Base-by-base conservation (phyloP, 179 eudicot species). In the Sideroxylon spinosum region DNA sequence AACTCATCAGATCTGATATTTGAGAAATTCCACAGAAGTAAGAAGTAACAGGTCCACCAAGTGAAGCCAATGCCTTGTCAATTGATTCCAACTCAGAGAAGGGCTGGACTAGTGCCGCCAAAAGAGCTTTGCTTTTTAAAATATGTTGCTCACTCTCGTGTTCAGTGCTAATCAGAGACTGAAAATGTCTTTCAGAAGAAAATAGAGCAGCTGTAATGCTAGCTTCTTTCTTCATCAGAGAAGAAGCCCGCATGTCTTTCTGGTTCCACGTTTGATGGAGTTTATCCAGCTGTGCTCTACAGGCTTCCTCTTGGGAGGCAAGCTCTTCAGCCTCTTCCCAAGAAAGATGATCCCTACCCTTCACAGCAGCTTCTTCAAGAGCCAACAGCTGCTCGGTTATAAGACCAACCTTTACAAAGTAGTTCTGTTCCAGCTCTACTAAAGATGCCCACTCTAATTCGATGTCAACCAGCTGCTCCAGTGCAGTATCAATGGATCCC, bases 301-400 rank as follows among this genome's bases (percentile, higher is more conserved):
- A 96, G 81, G 94, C 96, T 88, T 96, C 99, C 85, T 96, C 99
- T 86, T 96, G 99, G 80, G 99, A 92, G 67, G 97, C 98, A 72
- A 96, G 91, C 82, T 96, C 99, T 82, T 96, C 99, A 72, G 99
- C 99, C 84, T 96, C 99, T 86, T 96, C 99, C 99, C 99, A 96
- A 63, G 99, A 96, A 69, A 96, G 90, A 86, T 94, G 93, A 78
- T 96, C 99, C 76, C 99, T 84, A 73, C 99, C 97, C 83, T 94
- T 89, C 78, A 92, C 81, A 82, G 99, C 88, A 86, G 99, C 99
- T 85, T 94, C 98, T 87, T 94, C 89, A 78, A 94, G 98, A 84
- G 97, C 97, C 84, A 96, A 86, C 82, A 91, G 94, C 75, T 86
- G 87, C 82, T 96, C 93, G 71, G 98, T 92, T 13, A 96, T 90